Evolutionary conservation across 2,329 filamentous ascomycete species (phyloP), one percentile per base, ranked within the genome.

Genomic region (Diaporthe velutina): DNA sequence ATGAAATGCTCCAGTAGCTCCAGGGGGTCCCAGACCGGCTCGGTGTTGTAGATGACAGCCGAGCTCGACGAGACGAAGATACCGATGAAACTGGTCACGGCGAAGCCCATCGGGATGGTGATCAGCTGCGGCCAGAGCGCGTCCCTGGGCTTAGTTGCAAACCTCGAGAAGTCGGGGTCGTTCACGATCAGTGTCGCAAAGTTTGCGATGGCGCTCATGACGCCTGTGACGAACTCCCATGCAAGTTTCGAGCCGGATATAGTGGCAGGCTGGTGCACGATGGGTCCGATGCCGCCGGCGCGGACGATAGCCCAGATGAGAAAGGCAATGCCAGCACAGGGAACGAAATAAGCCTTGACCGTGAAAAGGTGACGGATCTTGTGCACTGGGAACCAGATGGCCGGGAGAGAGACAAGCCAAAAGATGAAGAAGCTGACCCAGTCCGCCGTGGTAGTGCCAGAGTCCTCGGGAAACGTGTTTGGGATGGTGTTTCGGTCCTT

Each of bases 131-230:
- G 93, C 91, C 93, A 95, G 9, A 97, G 80, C 0, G 95, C 94
- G 80, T 97, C 94, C 25, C 85, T 88, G 1, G 95, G 95, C 81
- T 93, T 95, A 28, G 86, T 85, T 3, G 95, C 94, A 80, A 98
- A 98, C 82, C 96, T 93, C 28, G 94, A 88, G 82, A 98, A 98
- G 80, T 98, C 95, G 0, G 94, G 94, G 78, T 94, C 92, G 82
- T 97, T 92, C 75, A 93, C 89, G 78, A 98, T 97, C 45, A 98
- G 88, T 0, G 95, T 95, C 1, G 95, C 94, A 80, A 98, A 98
- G 85, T 98, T 98, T 79, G 94, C 94, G 77, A 98, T 95, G 5
- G 94, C 93, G 33, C 90, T 93, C 95, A 98, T 98, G 84, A 98
- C 92, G 50, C 95, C 95, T 76, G 92, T 93, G 75, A 98, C 90